Base-by-base conservation (phyloP, 2,329 filamentous ascomycete genomes). In the Zymoseptoria tritici region DNA sequence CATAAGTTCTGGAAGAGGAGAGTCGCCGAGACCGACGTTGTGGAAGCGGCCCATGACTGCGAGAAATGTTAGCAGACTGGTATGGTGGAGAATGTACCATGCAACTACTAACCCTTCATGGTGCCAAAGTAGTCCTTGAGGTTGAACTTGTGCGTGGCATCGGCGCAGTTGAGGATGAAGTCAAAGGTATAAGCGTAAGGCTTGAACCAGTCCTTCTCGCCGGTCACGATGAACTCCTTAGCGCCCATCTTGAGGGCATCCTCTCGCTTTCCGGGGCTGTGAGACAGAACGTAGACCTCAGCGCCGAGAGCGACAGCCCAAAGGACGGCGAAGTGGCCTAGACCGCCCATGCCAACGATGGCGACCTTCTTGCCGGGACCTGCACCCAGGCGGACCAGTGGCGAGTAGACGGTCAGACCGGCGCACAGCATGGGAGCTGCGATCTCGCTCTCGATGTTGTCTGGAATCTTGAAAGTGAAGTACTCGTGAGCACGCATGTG, bases 311-410 rank as follows among this genome's bases (percentile, higher is more conserved):
- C 79, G 21, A 71, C 69, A 20, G 78, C 76, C 71, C 72, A 80
- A 0, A 80, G 71, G 26, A 81, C 74, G 62, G 76, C 79, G 56
- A 79, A 81, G 72, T 81, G 79, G 54, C 78, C 79, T 53, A 19
- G 20, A 20, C 72, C 76, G 73, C 67, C 77, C 65, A 91, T 78
- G 63, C 89, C 89, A 8, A 91, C 83, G 62, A 92, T 83, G 46
- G 83, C 89, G 21, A 91, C 85, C 77, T 90, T 90, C 79, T 89
- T 90, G 63, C 90, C 90, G 0, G 88, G 88, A 0, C 88, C 88
- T 61, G 83, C 82, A 21, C 88, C 88, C 70, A 91, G 86, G 54
- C 90, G 83, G 64, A 89, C 86, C 13, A 96, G 80, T 1, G 91
- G 90, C 61, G 84, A 88, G 78, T 86, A 95, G 60, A 85, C 85